Evolutionary conservation across 1,284 basidiomycete genomes (phyloP).

Genomic region (Phlebopus sp.): DNA sequence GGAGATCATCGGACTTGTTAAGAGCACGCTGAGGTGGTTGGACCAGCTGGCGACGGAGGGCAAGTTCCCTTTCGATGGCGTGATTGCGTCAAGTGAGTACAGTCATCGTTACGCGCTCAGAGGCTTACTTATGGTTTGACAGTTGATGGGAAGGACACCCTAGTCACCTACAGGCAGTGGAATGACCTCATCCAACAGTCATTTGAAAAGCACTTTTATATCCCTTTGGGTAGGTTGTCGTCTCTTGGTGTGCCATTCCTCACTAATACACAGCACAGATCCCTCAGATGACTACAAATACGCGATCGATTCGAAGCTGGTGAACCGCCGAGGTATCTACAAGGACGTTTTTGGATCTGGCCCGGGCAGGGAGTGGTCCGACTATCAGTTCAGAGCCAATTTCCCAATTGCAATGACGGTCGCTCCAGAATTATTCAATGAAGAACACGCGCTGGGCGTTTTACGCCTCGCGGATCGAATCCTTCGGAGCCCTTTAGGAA

Average conservation of each 20-base stretch:
- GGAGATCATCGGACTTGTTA: constrained; percentile 91
- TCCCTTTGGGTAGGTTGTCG: constrained; percentile 66
- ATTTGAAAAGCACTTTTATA: constrained; percentile 90
- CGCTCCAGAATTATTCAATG: constrained; percentile 92
- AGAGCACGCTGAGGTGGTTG: constrained; percentile 92
- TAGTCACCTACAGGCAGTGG: constrained; percentile 93
- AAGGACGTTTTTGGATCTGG: constrained; percentile 96
- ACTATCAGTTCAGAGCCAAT: constrained; percentile 93
- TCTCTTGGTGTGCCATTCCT: not conserved
- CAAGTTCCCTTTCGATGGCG: constrained; percentile 89
- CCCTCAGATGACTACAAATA: constrained; percentile 72
- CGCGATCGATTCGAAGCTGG: constrained; percentile 65
- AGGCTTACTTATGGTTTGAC: constrained; percentile 10
- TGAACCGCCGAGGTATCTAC: constrained; percentile 95
- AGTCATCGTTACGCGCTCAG: not conserved
- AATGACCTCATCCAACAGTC: constrained; percentile 77
- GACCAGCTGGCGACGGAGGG: constrained; percentile 62
- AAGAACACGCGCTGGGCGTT: constrained; percentile 74
- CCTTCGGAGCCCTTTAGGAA: constrained; percentile 82
- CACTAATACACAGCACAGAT: constrained; percentile 41
- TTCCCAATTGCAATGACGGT: constrained; percentile 97
- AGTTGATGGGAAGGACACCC: constrained; percentile 72
- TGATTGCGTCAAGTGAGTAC: constrained; percentile 73
- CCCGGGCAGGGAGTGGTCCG: constrained; percentile 85
- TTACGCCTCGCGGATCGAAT: constrained; percentile 74